Evolutionary conservation across 768 basidiomycete genomes (phyloP).

Genomic region (Tulasnella sp.): DNA sequence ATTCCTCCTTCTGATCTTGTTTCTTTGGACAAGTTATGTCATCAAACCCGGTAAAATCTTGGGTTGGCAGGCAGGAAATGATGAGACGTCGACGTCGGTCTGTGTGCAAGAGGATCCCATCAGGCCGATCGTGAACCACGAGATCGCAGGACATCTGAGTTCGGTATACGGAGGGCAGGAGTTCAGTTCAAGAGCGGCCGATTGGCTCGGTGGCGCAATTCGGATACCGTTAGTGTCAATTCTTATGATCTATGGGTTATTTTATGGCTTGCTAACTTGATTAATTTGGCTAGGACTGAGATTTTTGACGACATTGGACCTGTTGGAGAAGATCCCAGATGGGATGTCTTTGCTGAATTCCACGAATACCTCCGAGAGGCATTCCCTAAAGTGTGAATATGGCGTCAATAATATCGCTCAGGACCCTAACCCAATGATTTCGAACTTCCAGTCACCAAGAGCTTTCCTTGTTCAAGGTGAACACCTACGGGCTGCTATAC

Average conservation of each 20-base stretch:
- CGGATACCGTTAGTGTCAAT: slow-evolving; percentile 28
- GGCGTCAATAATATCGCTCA: neutral
- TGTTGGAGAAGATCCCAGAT: slow-evolving; percentile 41
- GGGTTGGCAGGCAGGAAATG: too few species aligned
- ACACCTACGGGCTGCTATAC: slow-evolving; percentile 65
- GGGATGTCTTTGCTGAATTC: slow-evolving; percentile 44
- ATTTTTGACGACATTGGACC: slow-evolving; percentile 41
- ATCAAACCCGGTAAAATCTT: slow-evolving; percentile 18
- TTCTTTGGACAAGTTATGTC: too few species aligned
- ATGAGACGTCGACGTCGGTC: too few species aligned
- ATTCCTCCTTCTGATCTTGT: too few species aligned
- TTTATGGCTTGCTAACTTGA: neutral
- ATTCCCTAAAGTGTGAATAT: slow-evolving; percentile 51
- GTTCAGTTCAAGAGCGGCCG: slow-evolving; percentile 35
- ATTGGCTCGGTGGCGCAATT: slow-evolving; percentile 43
- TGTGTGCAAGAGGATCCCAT: too few species aligned
- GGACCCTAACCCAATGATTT: neutral
- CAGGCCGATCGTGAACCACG: too few species aligned
- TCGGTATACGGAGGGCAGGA: slow-evolving; percentile 27
- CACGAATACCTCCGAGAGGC: slow-evolving; percentile 45
- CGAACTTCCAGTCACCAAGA: slow-evolving; percentile 39
- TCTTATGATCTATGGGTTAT: neutral
- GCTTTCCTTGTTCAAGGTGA: slow-evolving; percentile 56
- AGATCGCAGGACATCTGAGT: slow-evolving; percentile 3
- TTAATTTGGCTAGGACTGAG: slow-evolving; percentile 34